A percentile compares a stretch with the other conserved stretches of the same genome.
Evolutionary conservation across 1,284 basidiomycete species (phyloP).

Genomic region (Sparassis latifolia): DNA sequence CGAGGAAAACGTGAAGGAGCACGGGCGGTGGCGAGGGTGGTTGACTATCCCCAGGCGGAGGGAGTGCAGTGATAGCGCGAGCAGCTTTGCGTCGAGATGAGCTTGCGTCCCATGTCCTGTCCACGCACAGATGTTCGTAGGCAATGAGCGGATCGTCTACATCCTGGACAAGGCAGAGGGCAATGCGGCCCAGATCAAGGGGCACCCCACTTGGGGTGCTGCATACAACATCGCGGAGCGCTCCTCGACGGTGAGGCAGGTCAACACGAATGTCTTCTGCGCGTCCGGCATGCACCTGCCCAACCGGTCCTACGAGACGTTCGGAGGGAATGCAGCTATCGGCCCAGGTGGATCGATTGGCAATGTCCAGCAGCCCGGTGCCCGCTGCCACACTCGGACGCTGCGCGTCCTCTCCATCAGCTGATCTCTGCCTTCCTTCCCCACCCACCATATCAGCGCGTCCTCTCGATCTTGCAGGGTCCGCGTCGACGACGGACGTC

Average conservation of each 20-base stretch:
- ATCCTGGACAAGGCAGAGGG: slow-evolving; percentile 44
- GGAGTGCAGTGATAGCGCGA: slow-evolving; percentile 13
- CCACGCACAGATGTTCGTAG: slow-evolving; percentile 35
- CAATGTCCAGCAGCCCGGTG: slow-evolving; percentile 37
- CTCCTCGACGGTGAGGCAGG: slow-evolving; percentile 55
- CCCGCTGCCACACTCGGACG: too few relatives aligned
- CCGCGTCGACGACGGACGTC: too few relatives aligned
- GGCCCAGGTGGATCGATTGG: slow-evolving; percentile 65
- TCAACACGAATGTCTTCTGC: slow-evolving; percentile 80
- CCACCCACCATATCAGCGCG: too few relatives aligned
- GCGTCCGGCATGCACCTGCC: slow-evolving; percentile 57
- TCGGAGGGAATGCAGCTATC: slow-evolving; percentile 64
- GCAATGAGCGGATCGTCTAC: slow-evolving; percentile 36
- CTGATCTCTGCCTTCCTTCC: too few relatives aligned
- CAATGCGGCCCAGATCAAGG: slow-evolving; percentile 46
- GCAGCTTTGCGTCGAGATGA: slow-evolving; percentile 14
- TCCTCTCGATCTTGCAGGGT: too few relatives aligned
- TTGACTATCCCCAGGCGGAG: slow-evolving; percentile 12
- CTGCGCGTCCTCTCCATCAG: too few relatives aligned
- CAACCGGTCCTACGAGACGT: slow-evolving; percentile 36
- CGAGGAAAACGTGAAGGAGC: slow-evolving; percentile 17
- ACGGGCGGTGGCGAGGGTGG: slow-evolving; percentile 20
- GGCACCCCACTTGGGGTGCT: slow-evolving; percentile 34
- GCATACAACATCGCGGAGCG: slow-evolving; percentile 47
- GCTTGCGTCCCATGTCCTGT: too few relatives aligned